These are phyloP conservation scores for Fusarium zealandicum DNA, from an alignment of 2,329 filamentous ascomycete genomes.

Conservation along the genomic window DNA sequence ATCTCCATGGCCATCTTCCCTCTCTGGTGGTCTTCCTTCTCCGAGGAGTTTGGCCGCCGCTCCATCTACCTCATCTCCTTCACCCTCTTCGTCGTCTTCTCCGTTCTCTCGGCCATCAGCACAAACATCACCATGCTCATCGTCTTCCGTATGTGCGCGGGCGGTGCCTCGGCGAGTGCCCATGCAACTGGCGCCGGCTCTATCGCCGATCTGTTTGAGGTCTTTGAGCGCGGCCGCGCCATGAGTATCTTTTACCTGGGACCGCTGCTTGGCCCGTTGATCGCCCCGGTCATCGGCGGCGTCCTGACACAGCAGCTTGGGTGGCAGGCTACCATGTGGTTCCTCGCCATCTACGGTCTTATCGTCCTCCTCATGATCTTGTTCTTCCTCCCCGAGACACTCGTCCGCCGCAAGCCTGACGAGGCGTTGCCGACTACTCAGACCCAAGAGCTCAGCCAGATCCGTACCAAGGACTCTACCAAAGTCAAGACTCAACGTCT, in stretches of 20 bases:
- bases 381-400: slow-evolving; percentile 71
- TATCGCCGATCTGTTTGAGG: slow-evolving; percentile 82
- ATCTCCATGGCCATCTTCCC: slow-evolving; percentile 84
- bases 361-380: slow-evolving; percentile 62
- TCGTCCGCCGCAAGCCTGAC: slow-evolving; percentile 49
- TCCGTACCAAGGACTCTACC: slow-evolving; percentile 69
- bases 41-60: slow-evolving; percentile 74
- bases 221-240: slow-evolving; percentile 74
- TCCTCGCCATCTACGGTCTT: slow-evolving; percentile 73
- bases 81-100: slow-evolving; percentile 73
- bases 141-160: slow-evolving; percentile 75
- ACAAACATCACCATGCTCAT: slow-evolving; percentile 78
- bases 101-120: slow-evolving; percentile 72
- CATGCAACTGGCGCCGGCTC: slow-evolving; percentile 86
- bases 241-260: slow-evolving; percentile 87
- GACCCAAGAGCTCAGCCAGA: slow-evolving; percentile 49
- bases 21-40: slow-evolving; percentile 86
- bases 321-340: slow-evolving; percentile 83
- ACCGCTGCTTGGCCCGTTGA: slow-evolving; percentile 74
- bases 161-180: slow-evolving; percentile 80
- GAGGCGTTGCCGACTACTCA: neutral
- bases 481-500: slow-evolving; percentile 62
- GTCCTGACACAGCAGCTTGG: slow-evolving; percentile 71
- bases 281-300: slow-evolving; percentile 80
- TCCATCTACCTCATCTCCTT: slow-evolving; percentile 83